Conservation (phyloP, 192 early-diverging fungal species). For the Rhizophagus prolifer region DNA sequence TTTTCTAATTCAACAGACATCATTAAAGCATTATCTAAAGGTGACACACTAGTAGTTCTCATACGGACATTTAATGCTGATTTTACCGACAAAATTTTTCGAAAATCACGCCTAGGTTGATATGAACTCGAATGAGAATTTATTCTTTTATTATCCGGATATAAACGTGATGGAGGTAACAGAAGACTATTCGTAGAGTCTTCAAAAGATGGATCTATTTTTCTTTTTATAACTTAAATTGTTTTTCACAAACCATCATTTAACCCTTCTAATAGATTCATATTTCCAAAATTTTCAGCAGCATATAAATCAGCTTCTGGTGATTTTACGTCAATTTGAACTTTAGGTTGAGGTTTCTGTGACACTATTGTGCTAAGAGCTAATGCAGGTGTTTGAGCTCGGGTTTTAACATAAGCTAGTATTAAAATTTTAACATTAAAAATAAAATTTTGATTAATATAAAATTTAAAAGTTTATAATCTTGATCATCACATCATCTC, state of each 20-base stretch:
- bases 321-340: constrained; percentile 31
- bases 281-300: constrained; percentile 50
- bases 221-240: background rate
- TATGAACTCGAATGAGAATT: constrained; percentile 26
- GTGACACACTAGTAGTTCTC: constrained; percentile 58
- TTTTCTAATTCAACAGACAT: constrained; percentile 67
- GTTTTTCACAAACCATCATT: constrained; percentile 42
- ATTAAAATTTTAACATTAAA: background rate
- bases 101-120: constrained; percentile 38
- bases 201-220: constrained; percentile 18
- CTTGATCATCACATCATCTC: constrained; percentile 11
- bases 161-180: constrained; percentile 31
- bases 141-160: constrained; percentile 32
- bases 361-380: constrained; percentile 40
- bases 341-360: constrained; percentile 35
- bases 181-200: constrained; percentile 31
- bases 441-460: background rate
- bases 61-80: constrained; percentile 58
- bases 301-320: constrained; percentile 48
- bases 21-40: constrained; percentile 57
- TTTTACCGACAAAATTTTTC: constrained; percentile 46
- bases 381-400: constrained; percentile 38
- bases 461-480: background rate
- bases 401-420: constrained; percentile 42
- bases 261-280: constrained; percentile 54